Conservation (phyloP, 2,329 filamentous ascomycete genomes). For the Bertia moriformis region DNA sequence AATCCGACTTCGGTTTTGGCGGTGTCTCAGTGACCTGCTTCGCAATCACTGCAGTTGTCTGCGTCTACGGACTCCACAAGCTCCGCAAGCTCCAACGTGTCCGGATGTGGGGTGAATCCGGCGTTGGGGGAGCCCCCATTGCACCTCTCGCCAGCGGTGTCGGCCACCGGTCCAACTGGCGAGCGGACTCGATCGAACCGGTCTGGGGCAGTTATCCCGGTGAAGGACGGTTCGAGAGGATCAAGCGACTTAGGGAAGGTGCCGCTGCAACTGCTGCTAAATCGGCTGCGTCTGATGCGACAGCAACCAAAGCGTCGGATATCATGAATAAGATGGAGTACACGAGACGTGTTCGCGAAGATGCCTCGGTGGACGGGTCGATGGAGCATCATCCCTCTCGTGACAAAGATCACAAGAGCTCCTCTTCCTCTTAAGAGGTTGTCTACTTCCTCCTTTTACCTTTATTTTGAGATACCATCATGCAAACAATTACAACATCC, state of each 20-base stretch:
- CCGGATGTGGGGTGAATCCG: slow-evolving; percentile 52
- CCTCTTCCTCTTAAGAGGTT: no score
- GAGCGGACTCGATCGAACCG: slow-evolving; percentile 1
- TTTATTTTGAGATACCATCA: no score
- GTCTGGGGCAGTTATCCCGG: background rate
- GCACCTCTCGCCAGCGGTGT: background rate
- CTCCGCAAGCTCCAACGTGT: slow-evolving; percentile 49
- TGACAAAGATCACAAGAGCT: no score
- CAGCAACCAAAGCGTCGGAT: background rate
- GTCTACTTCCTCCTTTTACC: no score
- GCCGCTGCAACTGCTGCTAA: background rate
- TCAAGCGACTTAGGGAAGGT: background rate
- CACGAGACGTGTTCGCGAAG: no score
- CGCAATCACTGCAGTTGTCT: slow-evolving; percentile 36
- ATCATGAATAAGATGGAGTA: no score
- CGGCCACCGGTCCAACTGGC: slow-evolving; percentile 1
- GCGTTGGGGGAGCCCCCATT: slow-evolving; percentile 6
- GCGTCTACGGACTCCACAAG: slow-evolving; percentile 42
- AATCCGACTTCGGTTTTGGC: slow-evolving; percentile 47
- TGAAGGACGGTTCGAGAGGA: background rate
- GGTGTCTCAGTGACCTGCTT: slow-evolving; percentile 40
- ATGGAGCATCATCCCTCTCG: no score
- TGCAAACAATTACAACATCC: no score
- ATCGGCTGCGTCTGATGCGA: background rate
- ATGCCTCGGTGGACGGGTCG: no score